Conservation (phyloP, 2,329 filamentous ascomycete genomes). For the Claviceps sp. region DNA sequence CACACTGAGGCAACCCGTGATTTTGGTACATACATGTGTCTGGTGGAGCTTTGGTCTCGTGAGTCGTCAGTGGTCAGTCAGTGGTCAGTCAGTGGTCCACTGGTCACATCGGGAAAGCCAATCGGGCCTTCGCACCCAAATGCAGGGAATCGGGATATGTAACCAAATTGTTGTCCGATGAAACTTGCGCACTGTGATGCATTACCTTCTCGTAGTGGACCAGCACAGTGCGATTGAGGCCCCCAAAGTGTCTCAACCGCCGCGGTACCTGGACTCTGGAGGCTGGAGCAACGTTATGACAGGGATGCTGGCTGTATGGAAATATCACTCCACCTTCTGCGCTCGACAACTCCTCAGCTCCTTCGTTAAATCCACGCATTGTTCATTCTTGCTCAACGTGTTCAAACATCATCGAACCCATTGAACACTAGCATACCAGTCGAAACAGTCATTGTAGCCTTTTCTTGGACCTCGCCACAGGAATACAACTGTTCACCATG, state of each 20-base stretch:
- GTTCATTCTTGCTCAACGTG: not conserved
- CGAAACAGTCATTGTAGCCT: not conserved
- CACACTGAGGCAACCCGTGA: not conserved
- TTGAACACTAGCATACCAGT: not conserved
- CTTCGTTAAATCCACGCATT: conserved; percentile 5
- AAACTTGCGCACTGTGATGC: not conserved
- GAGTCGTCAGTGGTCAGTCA: no score
- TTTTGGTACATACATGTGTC: not conserved
- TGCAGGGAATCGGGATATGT: no score
- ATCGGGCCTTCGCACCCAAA: not conserved
- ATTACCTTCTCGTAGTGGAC: accelerated
- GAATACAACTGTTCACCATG: conserved; percentile 23
- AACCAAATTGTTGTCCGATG: not conserved
- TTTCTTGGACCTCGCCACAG: not conserved
- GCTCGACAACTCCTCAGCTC: not conserved
- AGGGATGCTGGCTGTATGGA: not conserved
- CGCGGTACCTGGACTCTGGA: no score
- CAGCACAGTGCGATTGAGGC: conserved; percentile 3
- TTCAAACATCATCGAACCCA: not conserved
- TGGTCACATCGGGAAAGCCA: not conserved
- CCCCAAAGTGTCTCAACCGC: not conserved
- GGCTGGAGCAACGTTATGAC: not conserved
- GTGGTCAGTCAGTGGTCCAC: no score
- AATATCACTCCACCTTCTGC: conserved; percentile 4
- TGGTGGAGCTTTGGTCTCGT: not conserved